Base-by-base conservation (phyloP, 225 moss, liverwort and hornwort species). In the Physcomitrellopsis africana region DNA sequence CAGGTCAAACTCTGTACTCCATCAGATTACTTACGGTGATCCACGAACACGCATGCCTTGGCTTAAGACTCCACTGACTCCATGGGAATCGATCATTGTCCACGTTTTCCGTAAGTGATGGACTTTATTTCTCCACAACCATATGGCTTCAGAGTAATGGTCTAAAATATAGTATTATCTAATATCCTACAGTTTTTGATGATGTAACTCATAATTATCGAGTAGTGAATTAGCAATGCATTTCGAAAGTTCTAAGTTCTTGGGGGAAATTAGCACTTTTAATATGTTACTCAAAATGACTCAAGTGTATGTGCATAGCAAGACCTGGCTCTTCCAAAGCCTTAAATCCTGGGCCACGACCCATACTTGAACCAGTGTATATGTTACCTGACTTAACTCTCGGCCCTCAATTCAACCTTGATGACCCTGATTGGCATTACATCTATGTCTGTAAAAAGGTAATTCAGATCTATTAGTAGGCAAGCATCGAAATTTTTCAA, bases 391-490 rank as follows among this genome's bases (percentile, higher is more conserved):
- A 86, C 69, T 69, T 53, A 11, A 83, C 86, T 7, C 81, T 86
- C 1, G 86, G 86, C 4, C 83, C 86, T 5, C 86, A 86, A 14
- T 86, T 83, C 76, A 76, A 86, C 76, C 78, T 86, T 8, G 78
- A 81, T 41, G 86, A 86, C 45, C 83, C 78, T 37, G 83, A 86
- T 78, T 86, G 86, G 86, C 86, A 86, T 76, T 86, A 86, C 59
- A 54, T 86, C 51, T 86, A 86, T 24, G 54, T 86, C 3, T 86
- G 83, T 49, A 83, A 75, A 0, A 86, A 86, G 77, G 83, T 81
- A 51, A 42, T 42, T 0, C 41, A 32, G 5, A 58, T 19, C 15
- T 8, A 0, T 27, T 7, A 19, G 9, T 18, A 0, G 15, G 0
- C 3, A 9, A 55, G 15, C 6, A 20, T 55, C 24, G 27, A 1